These are phyloP conservation scores for Pseudogymnoascus sp. DNA, from an alignment of 2,329 filamentous ascomycete genomes.

Conservation along the genomic window DNA sequence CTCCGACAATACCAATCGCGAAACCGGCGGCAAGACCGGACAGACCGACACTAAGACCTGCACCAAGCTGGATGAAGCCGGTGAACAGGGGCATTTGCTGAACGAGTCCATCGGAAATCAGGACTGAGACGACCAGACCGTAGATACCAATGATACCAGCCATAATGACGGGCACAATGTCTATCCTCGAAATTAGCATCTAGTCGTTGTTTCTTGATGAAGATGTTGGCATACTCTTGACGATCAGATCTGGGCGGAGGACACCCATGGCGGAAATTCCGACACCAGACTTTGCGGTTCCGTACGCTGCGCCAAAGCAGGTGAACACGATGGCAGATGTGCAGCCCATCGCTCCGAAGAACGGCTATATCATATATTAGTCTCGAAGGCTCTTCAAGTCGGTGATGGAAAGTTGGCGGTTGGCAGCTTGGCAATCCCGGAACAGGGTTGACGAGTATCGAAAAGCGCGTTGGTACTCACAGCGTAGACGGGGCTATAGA, in stretches of 20 bases:
- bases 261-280: conserved; percentile 99
- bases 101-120: conserved; percentile 73
- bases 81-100: conserved; percentile 71
- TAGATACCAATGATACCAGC: conserved; percentile 99
- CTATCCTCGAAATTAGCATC: conserved; percentile 41
- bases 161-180: conserved; percentile 99
- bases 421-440: not conserved
- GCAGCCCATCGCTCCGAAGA: conserved; percentile 97
- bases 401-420: conserved; percentile 13
- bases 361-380: conserved; percentile 49
- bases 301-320: conserved; percentile 93
- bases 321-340: conserved; percentile 93
- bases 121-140: conserved; percentile 79
- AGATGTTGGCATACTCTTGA: conserved; percentile 76
- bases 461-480: conserved; percentile 57
- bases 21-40: conserved; percentile 80
- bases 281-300: conserved; percentile 98
- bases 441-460: conserved; percentile 10
- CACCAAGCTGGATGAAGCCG: conserved; percentile 79
- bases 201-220: not conserved
- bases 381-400: conserved; percentile 13
- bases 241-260: conserved; percentile 92
- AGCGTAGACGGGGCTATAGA: conserved; percentile 86
- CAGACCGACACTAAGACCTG: conserved; percentile 74
- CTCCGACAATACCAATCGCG: conserved; percentile 81